Base-by-base conservation (phyloP, 305 asterid species). In the Fraxinus sp. region DNA sequence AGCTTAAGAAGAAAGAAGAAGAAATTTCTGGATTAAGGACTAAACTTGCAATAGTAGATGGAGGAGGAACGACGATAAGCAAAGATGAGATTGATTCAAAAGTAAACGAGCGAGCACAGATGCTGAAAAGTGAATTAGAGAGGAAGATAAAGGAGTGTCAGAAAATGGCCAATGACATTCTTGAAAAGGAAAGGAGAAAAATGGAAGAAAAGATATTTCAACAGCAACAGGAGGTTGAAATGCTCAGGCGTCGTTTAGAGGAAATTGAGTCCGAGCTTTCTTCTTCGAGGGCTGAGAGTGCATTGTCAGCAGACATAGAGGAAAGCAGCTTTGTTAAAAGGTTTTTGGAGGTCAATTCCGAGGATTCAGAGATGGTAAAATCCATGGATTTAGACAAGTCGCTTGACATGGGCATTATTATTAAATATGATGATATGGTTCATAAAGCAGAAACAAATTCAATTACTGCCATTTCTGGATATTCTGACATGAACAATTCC, bases 331-430 rank as follows among this genome's bases (percentile, higher is more conserved):
- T 96, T 49, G 90, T 89, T 86, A 91, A 86, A 46, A 91, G 88
- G 75, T 88, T 96, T 78, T 2, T 90, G 92, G 93, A 92, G 18
- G 87, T 81, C 4, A 90, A 86, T 84, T 62, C 84, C 11, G 98
- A 96, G 4, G 98, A 92, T 59, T 79, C 95, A 0, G 97, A 91
- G 39, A 96, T 96, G 99, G 99, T 93, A n/a, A 91, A 92, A 92
- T 96, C 99, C 59, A 96, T 96, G 99, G 99, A 96, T 87, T 86
- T 96, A 90, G 93, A 85, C 66, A 87, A 82, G 70, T 96, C 99
- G 0, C 86, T 90, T 3, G 99, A 96, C 81, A 57, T 94, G 89
- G 97, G 71, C 71, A 28, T 28, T 28, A 20, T 59, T 20, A 59
- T 59, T 20, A 59, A 59, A 59, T 59, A 22, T 7, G 71, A 59